These are phyloP conservation scores for Microcyclosporella mali DNA, from an alignment of 2,329 filamentous ascomycete genomes.

Conservation along the genomic window DNA sequence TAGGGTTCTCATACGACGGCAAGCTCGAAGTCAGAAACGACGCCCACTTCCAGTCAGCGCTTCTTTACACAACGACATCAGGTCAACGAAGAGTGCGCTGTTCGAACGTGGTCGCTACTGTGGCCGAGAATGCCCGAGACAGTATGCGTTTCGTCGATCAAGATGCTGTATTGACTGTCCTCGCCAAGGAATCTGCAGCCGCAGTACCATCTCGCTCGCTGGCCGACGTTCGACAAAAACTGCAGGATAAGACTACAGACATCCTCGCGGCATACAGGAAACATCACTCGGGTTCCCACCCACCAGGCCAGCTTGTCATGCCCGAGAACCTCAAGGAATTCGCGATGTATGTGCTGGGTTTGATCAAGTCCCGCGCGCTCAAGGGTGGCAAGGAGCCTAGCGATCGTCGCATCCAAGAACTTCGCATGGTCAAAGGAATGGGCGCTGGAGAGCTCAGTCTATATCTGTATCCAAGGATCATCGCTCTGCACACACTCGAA, in stretches of 20 bases:
- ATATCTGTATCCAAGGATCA: conserved; percentile 92
- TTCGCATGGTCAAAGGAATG: conserved; percentile 84
- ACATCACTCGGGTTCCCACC: conserved; percentile 79
- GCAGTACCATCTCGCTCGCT: conserved; percentile 66
- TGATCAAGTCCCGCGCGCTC: conserved; percentile 86
- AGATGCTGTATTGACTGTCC: conserved; percentile 79
- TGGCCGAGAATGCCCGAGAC: conserved; percentile 77
- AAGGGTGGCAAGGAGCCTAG: conserved; percentile 87
- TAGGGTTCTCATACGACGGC: conserved; percentile 91
- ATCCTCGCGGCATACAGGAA: conserved; percentile 89
- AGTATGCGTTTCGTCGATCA: conserved; percentile 91
- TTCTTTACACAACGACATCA: conserved; percentile 86
- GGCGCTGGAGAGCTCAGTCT: conserved; percentile 77
- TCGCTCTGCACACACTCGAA: conserved; percentile 82
- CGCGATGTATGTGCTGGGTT: conserved; percentile 86
- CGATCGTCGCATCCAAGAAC: conserved; percentile 83
- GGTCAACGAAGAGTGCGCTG: conserved; percentile 88
- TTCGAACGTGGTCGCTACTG: conserved; percentile 86
- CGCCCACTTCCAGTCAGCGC: conserved; percentile 91
- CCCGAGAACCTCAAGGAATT: conserved; percentile 96
- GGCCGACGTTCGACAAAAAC: conserved; percentile 74
- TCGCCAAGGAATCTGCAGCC: conserved; percentile 91
- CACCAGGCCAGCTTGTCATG: conserved; percentile 86
- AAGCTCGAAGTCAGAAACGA: conserved; percentile 96
- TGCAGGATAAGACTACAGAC: conserved; percentile 90